Percentiles rank a stretch among this genome's conserved stretches.
These are phyloP conservation scores for Penicillium sp. DNA, from an alignment of 2,329 filamentous ascomycete species.

Conservation along the genomic window DNA sequence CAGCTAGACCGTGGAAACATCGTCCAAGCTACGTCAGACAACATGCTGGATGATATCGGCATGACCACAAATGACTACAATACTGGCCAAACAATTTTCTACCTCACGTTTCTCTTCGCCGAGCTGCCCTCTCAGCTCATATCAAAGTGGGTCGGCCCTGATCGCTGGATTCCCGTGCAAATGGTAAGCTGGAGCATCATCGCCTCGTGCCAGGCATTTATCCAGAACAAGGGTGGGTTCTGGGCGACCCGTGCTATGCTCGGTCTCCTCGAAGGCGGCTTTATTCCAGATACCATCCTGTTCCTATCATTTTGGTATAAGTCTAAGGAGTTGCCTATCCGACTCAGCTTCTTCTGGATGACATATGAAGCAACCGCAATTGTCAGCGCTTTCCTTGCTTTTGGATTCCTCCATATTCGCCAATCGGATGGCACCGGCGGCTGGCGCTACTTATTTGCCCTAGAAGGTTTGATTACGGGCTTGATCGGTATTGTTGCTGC, in stretches of 20 bases:
- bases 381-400: conserved; percentile 49
- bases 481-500: conserved; percentile 56
- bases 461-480: conserved; percentile 50
- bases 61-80: conserved; percentile 52
- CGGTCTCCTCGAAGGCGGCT: conserved; percentile 54
- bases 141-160: conserved; percentile 57
- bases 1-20: conserved; percentile 65
- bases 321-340: conserved; percentile 64
- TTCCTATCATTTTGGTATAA: conserved; percentile 77
- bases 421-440: conserved; percentile 38
- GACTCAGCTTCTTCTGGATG: conserved; percentile 70
- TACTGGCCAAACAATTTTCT: conserved; percentile 44
- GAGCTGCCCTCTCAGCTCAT: conserved; percentile 63
- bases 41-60: conserved; percentile 52
- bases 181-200: conserved; percentile 58
- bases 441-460: conserved; percentile 45
- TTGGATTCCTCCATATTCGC: conserved; percentile 42
- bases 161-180: conserved; percentile 60
- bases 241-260: conserved; percentile 48
- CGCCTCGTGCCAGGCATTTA: conserved; percentile 51
- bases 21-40: conserved; percentile 59
- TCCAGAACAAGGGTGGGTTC: conserved; percentile 45
- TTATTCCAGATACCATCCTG: conserved; percentile 46
- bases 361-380: conserved; percentile 53
- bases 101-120: conserved; percentile 40